Evolutionary conservation across 2,329 filamentous ascomycete species (phyloP).

Genomic region (Cryphonectria naterciae): DNA sequence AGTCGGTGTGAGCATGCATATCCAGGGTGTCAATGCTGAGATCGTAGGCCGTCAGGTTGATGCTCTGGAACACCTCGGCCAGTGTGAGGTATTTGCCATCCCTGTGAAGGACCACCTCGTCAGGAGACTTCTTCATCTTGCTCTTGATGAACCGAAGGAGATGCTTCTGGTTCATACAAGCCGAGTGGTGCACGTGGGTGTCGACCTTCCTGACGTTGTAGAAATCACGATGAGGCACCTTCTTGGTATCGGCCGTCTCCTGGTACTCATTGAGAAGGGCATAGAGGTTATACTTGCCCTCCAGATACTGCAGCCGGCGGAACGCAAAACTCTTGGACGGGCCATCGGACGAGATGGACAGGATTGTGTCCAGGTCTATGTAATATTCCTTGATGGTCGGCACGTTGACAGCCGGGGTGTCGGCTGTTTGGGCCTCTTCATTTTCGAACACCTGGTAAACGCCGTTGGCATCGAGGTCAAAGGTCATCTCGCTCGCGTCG

Average conservation of each 20-base stretch:
- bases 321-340: constrained; percentile 98
- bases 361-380: constrained; percentile 85
- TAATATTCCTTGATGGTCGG: constrained; percentile 95
- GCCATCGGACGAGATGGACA: constrained; percentile 90
- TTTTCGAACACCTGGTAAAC: constrained; percentile 92
- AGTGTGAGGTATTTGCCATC: constrained; percentile 92
- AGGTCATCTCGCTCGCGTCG: constrained; percentile 70
- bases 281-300: constrained; percentile 97
- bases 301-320: constrained; percentile 88
- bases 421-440: constrained; percentile 61
- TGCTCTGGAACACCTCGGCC: constrained; percentile 93
- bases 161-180: constrained; percentile 99
- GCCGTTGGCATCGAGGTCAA: constrained; percentile 78
- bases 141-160: constrained; percentile 97
- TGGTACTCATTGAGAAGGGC: constrained; percentile 94
- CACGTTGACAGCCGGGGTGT: constrained; percentile 77
- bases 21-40: constrained; percentile 97
- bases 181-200: constrained; percentile 98
- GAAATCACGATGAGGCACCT: constrained; percentile 95
- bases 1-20: constrained; percentile 99
- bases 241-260: constrained; percentile 96
- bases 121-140: constrained; percentile 98
- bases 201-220: constrained; percentile 99
- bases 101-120: constrained; percentile 89
- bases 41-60: constrained; percentile 96